Percentiles rank a stretch among this genome's conserved stretches.
These are phyloP conservation scores for Hortiboletus flavorubellus DNA, from an alignment of 768 basidiomycete genomes.

Conservation along the genomic window DNA sequence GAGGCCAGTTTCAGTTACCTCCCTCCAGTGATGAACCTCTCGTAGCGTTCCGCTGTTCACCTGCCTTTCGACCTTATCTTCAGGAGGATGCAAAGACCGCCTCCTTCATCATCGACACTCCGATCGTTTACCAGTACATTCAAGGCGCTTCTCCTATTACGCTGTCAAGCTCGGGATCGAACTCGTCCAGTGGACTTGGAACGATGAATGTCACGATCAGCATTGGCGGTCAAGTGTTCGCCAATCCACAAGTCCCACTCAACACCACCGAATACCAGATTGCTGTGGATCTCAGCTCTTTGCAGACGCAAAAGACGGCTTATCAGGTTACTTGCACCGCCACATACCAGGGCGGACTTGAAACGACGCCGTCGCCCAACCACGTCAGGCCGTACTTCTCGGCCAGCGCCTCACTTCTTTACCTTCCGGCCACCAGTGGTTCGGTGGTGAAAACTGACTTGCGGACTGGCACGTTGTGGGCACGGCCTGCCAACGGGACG, in stretches of 20 bases:
- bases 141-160: conserved; percentile 34
- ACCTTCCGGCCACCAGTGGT: conserved; percentile 35
- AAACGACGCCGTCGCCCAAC: not conserved
- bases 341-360: conserved; percentile 20
- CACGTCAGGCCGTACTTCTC: conserved; percentile 29
- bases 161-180: too few relatives aligned
- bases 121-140: conserved; percentile 31
- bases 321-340: conserved; percentile 37
- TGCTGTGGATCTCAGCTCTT: conserved; percentile 28
- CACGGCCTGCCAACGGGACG: conserved; percentile 29
- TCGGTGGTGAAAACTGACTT: conserved; percentile 49
- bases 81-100: conserved; percentile 34
- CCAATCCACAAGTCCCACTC: conserved; percentile 32
- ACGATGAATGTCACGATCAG: conserved; percentile 29
- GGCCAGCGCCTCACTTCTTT: conserved; percentile 34
- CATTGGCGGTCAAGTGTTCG: conserved; percentile 21
- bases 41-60: conserved; percentile 45
- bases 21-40: conserved; percentile 34
- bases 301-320: conserved; percentile 28
- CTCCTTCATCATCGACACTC: conserved; percentile 8
- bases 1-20: conserved; percentile 43
- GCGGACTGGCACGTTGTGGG: conserved; percentile 43
- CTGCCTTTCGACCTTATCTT: conserved; percentile 46
- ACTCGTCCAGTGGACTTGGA: conserved; percentile 1
- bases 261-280: conserved; percentile 14